Evolutionary conservation across 148 eudicot genomes (phyloP), one percentile per base, ranked within the genome.

Genomic region (Arbutus unedo): DNA sequence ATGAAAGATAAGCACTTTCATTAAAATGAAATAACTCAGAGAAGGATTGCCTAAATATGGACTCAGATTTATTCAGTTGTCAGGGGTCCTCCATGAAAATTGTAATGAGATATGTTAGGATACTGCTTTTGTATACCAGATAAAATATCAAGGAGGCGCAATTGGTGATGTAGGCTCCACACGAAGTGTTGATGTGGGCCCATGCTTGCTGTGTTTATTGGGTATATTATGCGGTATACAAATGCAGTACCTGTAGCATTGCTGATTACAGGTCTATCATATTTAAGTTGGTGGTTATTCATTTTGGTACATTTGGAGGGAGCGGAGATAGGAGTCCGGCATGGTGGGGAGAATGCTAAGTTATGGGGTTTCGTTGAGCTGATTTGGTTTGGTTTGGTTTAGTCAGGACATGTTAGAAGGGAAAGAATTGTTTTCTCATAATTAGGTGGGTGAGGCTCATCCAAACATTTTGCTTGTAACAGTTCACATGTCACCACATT

Each of bases 61-160:
- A 23, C 41, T 64, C 31, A 23, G 41, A 64, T 64, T 64, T 23
- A 38, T 64, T 10, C 1, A 9, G 14, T 64, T n/a, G 14, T 25
- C 70, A 64, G 41, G 70, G 9, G 14, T 64, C 70, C 23, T 21
- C 43, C 16, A 15, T 66, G 16, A 4, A 25, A 16, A 66, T 31
- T 66, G 71, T 66, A 3, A 66, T 25, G 71, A 66, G 71, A 31
- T 9, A 66, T 66, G 71, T 66, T 66, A 31, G 44, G 71, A 43
- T 66, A 66, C 71, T 66, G 44, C 38, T 66, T 66, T 66, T 66
- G 71, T 66, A 66, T 66, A 66, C 71, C 44, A 43, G 71, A 66
- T 66, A 66, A 66, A 66, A 43, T 66, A 66, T 43, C 71, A 43
- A 66, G 10, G 10, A 66, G 44, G 4, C 71, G 31, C 71, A 66